phyloP scores from a whole-genome alignment of 768 basidiomycete genomes.

The Tulasnella sp. region DNA sequence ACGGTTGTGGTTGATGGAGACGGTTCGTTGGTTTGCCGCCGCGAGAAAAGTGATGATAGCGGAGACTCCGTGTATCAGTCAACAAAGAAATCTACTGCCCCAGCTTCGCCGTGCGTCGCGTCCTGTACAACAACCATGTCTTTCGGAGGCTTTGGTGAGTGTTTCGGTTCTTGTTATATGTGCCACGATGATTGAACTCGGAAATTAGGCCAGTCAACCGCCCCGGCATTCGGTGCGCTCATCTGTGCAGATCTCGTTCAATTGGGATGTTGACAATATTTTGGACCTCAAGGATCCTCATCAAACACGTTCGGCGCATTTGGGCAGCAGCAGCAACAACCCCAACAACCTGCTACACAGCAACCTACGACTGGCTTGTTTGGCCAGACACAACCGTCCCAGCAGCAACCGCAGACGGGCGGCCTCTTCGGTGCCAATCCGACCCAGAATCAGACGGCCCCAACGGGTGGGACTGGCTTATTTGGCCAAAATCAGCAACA shows the following conservation, averaged over 20 bases:
- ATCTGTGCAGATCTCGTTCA: no score
- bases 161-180: no score
- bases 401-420: constrained; percentile 1
- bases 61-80: no score
- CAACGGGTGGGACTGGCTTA: background rate
- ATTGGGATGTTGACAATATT: no score
- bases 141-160: constrained; percentile 10
- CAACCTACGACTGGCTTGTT: constrained; percentile 21
- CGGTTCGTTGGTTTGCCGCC: no score
- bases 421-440: constrained; percentile 22
- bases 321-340: constrained; percentile 19
- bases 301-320: constrained; percentile 17
- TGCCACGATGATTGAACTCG: no score
- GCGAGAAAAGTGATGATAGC: no score
- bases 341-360: no score
- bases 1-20: no score
- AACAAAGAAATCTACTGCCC: background rate
- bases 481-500: constrained; percentile 12
- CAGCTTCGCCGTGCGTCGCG: background rate
- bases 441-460: constrained; percentile 1
- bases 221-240: no score
- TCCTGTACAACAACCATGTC: background rate
- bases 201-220: no score
- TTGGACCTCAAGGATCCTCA: no score
- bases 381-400: constrained; percentile 21